These are phyloP conservation scores for Xylaria intraflava DNA, from an alignment of 495 filamentous ascomycete species.

Conservation along the genomic window DNA sequence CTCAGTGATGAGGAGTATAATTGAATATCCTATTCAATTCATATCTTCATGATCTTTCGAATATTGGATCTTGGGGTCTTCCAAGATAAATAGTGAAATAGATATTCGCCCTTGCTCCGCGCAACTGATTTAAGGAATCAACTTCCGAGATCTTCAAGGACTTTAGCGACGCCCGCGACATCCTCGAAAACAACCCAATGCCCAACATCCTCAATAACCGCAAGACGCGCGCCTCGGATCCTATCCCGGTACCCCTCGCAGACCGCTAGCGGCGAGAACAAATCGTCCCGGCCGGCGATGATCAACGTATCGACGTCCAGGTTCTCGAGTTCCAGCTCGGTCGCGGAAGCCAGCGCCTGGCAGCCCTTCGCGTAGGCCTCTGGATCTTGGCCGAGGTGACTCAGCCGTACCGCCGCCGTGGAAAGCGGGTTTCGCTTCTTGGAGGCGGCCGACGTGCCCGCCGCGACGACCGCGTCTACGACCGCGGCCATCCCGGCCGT, in stretches of 20 bases:
- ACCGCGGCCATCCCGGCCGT: neutral
- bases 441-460: slow-evolving; percentile 19
- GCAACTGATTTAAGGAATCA: too few species aligned
- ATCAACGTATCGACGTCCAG: neutral
- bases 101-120: too few species aligned
- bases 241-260: neutral
- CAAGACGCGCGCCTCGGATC: slow-evolving; percentile 2
- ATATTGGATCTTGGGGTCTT: too few species aligned
- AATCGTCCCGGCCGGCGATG: neutral
- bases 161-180: slow-evolving; percentile 21
- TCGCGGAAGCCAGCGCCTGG: slow-evolving; percentile 38
- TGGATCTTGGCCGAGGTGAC: slow-evolving; percentile 39
- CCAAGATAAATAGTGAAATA: too few species aligned
- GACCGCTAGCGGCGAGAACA: neutral
- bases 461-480: neutral
- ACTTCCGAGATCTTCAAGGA: slow-evolving; percentile 24
- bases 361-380: slow-evolving; percentile 53
- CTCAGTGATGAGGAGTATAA: too few species aligned
- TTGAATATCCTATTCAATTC: too few species aligned
- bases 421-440: slow-evolving; percentile 32
- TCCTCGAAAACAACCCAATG: slow-evolving; percentile 44
- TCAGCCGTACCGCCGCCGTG: slow-evolving; percentile 34
- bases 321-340: slow-evolving; percentile 14
- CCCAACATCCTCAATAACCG: slow-evolving; percentile 32
- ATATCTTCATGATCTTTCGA: too few species aligned